Evolutionary conservation across 2,329 filamentous ascomycete genomes (phyloP), one percentile per base, ranked within the genome.

Genomic region (Penicillium brevicompactum): DNA sequence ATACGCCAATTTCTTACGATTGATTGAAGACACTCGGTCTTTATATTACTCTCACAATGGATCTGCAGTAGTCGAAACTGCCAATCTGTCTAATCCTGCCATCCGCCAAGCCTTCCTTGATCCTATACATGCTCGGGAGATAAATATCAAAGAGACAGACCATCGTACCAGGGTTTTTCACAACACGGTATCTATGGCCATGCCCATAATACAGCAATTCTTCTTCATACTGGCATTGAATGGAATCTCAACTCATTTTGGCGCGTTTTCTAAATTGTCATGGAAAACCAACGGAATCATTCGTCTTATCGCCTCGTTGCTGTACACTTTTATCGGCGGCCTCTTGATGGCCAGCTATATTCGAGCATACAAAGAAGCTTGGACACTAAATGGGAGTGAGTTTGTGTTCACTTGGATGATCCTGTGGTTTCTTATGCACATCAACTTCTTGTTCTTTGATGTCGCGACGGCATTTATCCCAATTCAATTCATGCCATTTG

Each of bases 151-250:
- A 53, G 58, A 62, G 0, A 75, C 73, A 1, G 54, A 63, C 0
- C 73, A 78, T 48, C 73, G 74, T 8, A 58, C 70, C 1, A 55
- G 72, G 2, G 66, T 74, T 1, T 65, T 77, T 18, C 73, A 76
- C 60, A 77, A 76, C 62, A 76, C 72, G 2, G 63, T 76, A 18
- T 68, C 70, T 11, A 74, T 77, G 57, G 71, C 74, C 22, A 70
- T 78, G 53, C 69, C 74, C 4, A 67, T 78, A 6, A 64, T 78
- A 40, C 70, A 73, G 56, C 73, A 78, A 55, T 78, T 78, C 65
- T 78, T 78, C 68, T 78, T 76, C 66, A 64, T 78, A n/a, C 66
- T 76, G 54, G 73, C 70, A 14, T 55, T 77, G 46, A 78, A 78
- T 58, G 73, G 72, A n/a, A 67, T 77, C 38, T 70, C 67, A 47